Base-by-base conservation (phyloP, 371 early-diverging fungal species). In the Conidiobolus incongruus region DNA sequence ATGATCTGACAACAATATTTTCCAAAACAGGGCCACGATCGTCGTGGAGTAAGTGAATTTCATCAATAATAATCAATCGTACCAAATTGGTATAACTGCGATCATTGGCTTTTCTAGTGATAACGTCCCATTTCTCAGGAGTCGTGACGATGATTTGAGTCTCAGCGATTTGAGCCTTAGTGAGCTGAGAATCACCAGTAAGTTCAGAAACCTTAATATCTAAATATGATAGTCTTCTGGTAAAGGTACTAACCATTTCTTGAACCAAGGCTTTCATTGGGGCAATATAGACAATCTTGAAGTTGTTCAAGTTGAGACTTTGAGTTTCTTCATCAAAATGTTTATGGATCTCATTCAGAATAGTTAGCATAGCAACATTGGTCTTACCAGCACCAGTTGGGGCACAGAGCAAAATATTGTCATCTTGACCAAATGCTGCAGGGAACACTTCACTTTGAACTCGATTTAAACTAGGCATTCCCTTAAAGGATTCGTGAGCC, bases 331-430 rank as follows among this genome's bases (percentile, higher is more conserved):
- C 64, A 44, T 89, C 70, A 26, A 75, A 66, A 57, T 81, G 63
- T 54, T 86, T 75, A 36, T 70, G 69, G 42, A 92, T 64, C 53
- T 84, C 81, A 35, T 77, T 77, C 23, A 97, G 64, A 45, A 97
- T 85, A 6, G 91, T 81, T 28, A 97, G 65, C 83, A 95, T 86
- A 23, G 94, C 99, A 32, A 91, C 81, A 62, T 99, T 97, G 37
- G 99, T 99, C 64, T 96, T 97, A 53, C 99, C 99, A 21, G 98
- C 88, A 52, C 99, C 98, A 6, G 99, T 99, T 0, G 99, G 99
- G 17, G 99, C 99, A 63, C 90, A 95, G 4, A 99, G 64, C 10
- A 99, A 62, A 63, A 98, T 56, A 58, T 98, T 98, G 42, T 84
- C 92, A 53, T 94, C 88, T 29, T 65, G 70, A 31, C 63, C 62